Conservation (phyloP, 305 asterid species). For the Solanum chacoense region DNA sequence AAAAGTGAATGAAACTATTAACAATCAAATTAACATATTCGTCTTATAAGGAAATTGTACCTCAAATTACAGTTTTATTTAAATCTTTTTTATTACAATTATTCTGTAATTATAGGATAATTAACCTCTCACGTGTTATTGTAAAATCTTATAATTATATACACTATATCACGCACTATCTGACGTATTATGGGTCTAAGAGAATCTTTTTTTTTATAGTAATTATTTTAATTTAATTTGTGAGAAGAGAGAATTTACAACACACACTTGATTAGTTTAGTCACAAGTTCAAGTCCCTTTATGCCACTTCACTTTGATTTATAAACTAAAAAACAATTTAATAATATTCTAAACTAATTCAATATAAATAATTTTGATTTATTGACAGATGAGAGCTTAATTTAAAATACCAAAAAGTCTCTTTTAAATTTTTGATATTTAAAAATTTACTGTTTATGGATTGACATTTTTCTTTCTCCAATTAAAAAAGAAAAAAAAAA, state of each 20-base stretch:
- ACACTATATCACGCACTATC: background rate
- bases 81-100: background rate
- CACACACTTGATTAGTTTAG: background rate
- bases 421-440: background rate
- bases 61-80: background rate
- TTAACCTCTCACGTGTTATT: slow-evolving; percentile 1
- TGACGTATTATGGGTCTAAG: background rate
- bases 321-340: background rate
- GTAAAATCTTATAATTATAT: background rate
- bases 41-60: background rate
- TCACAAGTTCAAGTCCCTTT: background rate
- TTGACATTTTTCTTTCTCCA: background rate
- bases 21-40: too few relatives aligned
- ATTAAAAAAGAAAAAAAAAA: background rate
- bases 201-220: background rate
- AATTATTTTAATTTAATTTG: background rate
- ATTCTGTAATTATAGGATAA: background rate
- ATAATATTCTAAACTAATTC: background rate
- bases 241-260: background rate
- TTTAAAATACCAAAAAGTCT: background rate
- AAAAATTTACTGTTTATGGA: background rate
- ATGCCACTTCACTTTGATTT: background rate
- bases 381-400: background rate
- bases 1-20: background rate
- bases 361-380: background rate